Evolutionary conservation across 192 early-diverging fungal genomes (phyloP).

Genomic region (Coemansia sp.): DNA sequence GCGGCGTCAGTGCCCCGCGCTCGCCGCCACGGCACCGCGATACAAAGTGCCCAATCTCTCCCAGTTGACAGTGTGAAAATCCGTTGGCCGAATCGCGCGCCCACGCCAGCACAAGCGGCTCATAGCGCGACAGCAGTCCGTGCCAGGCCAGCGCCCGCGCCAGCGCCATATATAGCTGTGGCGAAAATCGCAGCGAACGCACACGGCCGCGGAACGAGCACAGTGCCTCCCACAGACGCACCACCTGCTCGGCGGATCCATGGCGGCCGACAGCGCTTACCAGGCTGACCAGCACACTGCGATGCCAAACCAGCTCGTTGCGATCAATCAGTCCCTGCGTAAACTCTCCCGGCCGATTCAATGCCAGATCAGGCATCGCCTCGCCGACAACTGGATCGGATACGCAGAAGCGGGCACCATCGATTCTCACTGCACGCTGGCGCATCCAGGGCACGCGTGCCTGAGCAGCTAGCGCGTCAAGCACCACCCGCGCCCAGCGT

Average conservation of each 20-base stretch:
- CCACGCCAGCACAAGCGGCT: slow-evolving; percentile 14
- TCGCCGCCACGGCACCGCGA: slow-evolving; percentile 9
- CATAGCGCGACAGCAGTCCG: slow-evolving; percentile 13
- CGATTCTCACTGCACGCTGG: slow-evolving; percentile 15
- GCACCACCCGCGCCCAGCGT: slow-evolving; percentile 33
- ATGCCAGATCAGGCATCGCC: background rate
- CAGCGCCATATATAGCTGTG: slow-evolving; percentile 37
- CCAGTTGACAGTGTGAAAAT: slow-evolving; percentile 24
- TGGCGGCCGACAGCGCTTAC: slow-evolving; percentile 30
- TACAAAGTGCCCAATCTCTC: slow-evolving; percentile 23
- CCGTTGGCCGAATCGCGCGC: slow-evolving; percentile 17
- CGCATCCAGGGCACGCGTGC: background rate
- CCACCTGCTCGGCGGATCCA: slow-evolving; percentile 13
- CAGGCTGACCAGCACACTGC: slow-evolving; percentile 16
- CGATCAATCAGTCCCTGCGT: slow-evolving; percentile 18
- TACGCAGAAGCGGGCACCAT: background rate
- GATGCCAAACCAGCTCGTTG: slow-evolving; percentile 43
- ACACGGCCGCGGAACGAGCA: slow-evolving; percentile 9
- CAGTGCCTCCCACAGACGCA: slow-evolving; percentile 37
- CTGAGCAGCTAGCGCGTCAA: slow-evolving; percentile 19
- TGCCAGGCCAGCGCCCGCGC: slow-evolving; percentile 39
- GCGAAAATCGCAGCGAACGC: slow-evolving; percentile 24
- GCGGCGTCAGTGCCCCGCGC: background rate
- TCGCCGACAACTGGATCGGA: too few species aligned
- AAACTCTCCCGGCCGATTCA: slow-evolving; percentile 28